phyloP scores from a whole-genome alignment of 768 basidiomycete species.

The Russula griseocarnosa region DNA sequence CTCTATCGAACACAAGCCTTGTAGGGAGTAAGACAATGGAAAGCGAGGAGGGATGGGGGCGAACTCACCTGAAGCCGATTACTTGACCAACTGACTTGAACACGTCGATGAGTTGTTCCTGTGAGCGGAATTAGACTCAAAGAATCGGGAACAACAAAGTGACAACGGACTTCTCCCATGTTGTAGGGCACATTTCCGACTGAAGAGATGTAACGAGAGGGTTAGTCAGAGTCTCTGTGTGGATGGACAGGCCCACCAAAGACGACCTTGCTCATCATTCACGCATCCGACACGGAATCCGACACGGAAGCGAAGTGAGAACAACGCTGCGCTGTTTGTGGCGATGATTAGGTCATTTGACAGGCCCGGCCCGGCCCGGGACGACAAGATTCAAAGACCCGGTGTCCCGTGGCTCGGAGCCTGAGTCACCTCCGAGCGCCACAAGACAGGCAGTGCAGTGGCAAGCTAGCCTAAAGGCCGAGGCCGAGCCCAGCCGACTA shows the following conservation, averaged over 20 bases:
- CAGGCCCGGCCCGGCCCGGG: neutral
- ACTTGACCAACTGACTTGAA: conserved; percentile 89
- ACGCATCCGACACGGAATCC: too few species aligned
- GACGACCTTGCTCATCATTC: conserved; percentile 62
- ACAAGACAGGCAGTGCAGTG: neutral
- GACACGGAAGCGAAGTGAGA: too few species aligned
- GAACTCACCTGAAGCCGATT: conserved; percentile 73
- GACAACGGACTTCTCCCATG: conserved; percentile 62
- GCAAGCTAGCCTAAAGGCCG: too few species aligned
- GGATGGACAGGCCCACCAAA: conserved; percentile 42
- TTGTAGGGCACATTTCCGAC: conserved; percentile 90
- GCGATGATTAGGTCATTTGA: neutral
- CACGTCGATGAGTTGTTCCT: conserved; percentile 82
- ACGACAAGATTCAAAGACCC: too few species aligned
- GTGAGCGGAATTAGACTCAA: neutral
- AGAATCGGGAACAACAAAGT: neutral
- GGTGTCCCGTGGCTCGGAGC: too few species aligned
- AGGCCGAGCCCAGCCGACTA: neutral
- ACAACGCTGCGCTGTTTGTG: too few species aligned
- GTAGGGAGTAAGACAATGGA: neutral
- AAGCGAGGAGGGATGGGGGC: neutral
- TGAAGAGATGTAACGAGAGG: conserved; percentile 30
- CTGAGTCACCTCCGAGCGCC: too few species aligned
- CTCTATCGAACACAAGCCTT: conserved; percentile 84
- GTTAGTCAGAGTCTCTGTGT: neutral